phyloP scores from a whole-genome alignment of 2,329 filamentous ascomycete genomes.

The Pseudogymnoascus sp. region DNA sequence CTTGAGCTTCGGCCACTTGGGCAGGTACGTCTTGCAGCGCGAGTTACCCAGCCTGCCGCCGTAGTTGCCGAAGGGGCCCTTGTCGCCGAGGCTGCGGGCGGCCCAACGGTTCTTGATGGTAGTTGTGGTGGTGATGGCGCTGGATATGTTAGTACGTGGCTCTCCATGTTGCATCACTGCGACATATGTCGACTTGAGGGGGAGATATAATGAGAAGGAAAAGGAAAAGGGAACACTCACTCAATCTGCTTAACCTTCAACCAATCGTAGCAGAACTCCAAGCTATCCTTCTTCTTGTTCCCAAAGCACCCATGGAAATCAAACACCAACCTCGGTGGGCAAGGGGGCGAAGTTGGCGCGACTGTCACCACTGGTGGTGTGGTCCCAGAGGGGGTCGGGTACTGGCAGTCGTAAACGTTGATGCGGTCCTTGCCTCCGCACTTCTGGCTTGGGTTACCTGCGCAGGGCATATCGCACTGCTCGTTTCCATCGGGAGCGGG shows the following conservation, averaged over 20 bases:
- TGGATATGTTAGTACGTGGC: background rate
- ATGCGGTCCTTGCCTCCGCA: constrained; percentile 14
- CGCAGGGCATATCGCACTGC: constrained; percentile 14
- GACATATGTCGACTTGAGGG: background rate
- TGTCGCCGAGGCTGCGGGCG: background rate
- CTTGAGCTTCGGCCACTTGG: constrained; percentile 5
- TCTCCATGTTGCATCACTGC: background rate
- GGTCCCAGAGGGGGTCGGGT: background rate
- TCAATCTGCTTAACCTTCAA: constrained; percentile 5
- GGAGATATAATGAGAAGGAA: background rate
- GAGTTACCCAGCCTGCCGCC: background rate
- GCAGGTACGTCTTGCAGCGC: background rate
- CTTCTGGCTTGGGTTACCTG: constrained; percentile 12
- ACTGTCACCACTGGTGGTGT: background rate
- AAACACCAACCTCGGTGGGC: background rate
- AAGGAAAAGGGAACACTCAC: background rate
- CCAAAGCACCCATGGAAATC: background rate
- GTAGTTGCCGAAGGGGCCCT: background rate
- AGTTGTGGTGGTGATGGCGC: background rate
- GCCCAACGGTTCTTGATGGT: constrained; percentile 2
- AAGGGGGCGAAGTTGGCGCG: background rate
- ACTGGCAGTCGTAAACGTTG: constrained; percentile 10
- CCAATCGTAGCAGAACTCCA: background rate
- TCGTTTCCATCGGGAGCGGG: constrained; percentile 14
- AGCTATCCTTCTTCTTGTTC: background rate